Base-by-base conservation (phyloP, 2,329 filamentous ascomycete species). In the Eurotiales sp. region DNA sequence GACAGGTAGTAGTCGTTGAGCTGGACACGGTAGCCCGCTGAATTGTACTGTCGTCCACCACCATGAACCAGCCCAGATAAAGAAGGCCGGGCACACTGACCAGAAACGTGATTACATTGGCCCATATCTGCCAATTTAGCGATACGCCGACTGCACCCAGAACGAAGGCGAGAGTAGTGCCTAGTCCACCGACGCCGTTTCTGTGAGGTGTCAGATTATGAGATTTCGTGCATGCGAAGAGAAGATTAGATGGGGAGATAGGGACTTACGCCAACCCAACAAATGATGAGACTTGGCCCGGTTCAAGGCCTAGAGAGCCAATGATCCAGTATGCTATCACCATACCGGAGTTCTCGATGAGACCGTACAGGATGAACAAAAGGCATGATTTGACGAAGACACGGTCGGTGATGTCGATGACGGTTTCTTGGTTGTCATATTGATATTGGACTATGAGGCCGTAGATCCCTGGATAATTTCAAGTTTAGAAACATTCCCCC, bases 91-190 rank as follows among this genome's bases (percentile, higher is more conserved):
- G 46, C 15, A 43, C 10, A 23, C 47, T 37, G 11, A 30, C 39
- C 14, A 50, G 29, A 15, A 50, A 50, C 3, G 47, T 43, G 17
- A 50, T 50, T 10, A 50, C 39, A 15, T 50, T 50, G n/a, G 47
- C 47, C 47, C 47, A 50, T n/a, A 36, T 5, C 43, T 48, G 45
- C 32, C 34, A 48, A 6, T 40, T 50, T 10, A 50, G 4, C 7
- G 37, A 34, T n/a, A 44, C 47, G 8, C 43, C 22, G 21, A 42
- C 40, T 17, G 47, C 47, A 6, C 47, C 47, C 8, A 50, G 25
- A 22, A 50, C 29, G 21, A 43, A 50, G 4, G 46, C 46, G 14
- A 43, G 19, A 7, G 39, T 50, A 6, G 46, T 43, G 12, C 46
- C 46, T 19, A 43, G 19, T 2, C 17, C 27, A 21, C 46, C 39